These are phyloP conservation scores for Candida boleticola DNA, from an alignment of 805 yeast genomes.

Conservation along the genomic window DNA sequence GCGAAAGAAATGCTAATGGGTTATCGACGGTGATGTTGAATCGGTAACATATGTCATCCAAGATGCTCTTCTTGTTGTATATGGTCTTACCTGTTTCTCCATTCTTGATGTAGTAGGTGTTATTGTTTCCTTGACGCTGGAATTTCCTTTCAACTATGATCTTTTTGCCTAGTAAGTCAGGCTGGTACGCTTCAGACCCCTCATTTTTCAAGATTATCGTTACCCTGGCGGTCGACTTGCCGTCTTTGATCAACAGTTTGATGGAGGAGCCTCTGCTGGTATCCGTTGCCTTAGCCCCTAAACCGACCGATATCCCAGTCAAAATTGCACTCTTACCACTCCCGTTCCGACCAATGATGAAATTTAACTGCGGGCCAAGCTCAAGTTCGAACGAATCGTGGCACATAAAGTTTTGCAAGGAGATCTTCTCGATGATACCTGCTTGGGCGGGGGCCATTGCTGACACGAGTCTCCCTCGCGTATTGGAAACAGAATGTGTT, in stretches of 20 bases:
- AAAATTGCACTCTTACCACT: slow-evolving; percentile 87
- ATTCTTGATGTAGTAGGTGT: slow-evolving; percentile 55
- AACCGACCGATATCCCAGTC: slow-evolving; percentile 82
- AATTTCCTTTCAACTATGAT: slow-evolving; percentile 72
- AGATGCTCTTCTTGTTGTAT: slow-evolving; percentile 59
- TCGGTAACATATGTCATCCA: slow-evolving; percentile 65
- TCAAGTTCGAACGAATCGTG: slow-evolving; percentile 76
- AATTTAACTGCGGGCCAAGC: slow-evolving; percentile 78
- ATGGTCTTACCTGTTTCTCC: slow-evolving; percentile 46
- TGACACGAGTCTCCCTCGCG: too few species aligned
- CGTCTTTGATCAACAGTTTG: slow-evolving; percentile 72
- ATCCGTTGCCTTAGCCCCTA: slow-evolving; percentile 85
- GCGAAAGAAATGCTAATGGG: slow-evolving; percentile 89
- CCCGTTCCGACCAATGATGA: slow-evolving; percentile 88
- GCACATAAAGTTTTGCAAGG: slow-evolving; percentile 80
- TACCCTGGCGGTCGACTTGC: slow-evolving; percentile 66
- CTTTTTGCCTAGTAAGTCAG: slow-evolving; percentile 62
- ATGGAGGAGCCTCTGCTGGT: slow-evolving; percentile 81
- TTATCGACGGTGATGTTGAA: slow-evolving; percentile 82
- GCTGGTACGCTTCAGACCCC: slow-evolving; percentile 64
- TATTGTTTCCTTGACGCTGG: slow-evolving; percentile 45
- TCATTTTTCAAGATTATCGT: slow-evolving; percentile 61
- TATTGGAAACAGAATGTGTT: too few species aligned
- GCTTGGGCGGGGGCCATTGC: slow-evolving; percentile 38
- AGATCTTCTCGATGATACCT: slow-evolving; percentile 67